phyloP scores from a whole-genome alignment of 257 asterid species.

The Rauvolfia tetraphylla region DNA sequence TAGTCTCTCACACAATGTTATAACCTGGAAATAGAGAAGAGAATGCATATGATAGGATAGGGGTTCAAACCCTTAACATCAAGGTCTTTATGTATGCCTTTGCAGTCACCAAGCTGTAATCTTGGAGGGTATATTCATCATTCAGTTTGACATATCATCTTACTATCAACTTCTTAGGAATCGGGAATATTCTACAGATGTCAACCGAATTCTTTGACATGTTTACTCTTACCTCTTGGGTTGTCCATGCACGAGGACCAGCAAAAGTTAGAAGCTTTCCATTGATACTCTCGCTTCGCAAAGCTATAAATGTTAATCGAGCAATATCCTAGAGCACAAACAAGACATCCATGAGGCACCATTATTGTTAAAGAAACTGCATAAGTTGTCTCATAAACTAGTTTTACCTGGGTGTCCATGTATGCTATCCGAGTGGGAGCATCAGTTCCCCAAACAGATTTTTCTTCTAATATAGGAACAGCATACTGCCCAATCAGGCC shows the following conservation, averaged over 20 bases:
- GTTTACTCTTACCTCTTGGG: slow-evolving; percentile 76
- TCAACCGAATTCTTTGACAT: background rate
- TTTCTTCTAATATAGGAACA: slow-evolving; percentile 94
- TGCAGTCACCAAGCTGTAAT: background rate
- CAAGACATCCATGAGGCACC: slow-evolving; percentile 15
- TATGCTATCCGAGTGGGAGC: slow-evolving; percentile 98
- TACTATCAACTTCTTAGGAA: background rate
- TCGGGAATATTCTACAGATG: background rate
- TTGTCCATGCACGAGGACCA: slow-evolving; percentile 99
- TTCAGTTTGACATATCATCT: background rate
- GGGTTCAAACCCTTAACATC: background rate
- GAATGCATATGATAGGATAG: background rate
- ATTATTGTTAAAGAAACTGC: slow-evolving; percentile 10
- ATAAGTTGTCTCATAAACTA: slow-evolving; percentile 2
- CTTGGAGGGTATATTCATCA: background rate
- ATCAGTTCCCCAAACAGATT: slow-evolving; percentile 99
- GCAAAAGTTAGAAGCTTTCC: slow-evolving; percentile 93
- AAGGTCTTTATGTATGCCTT: background rate
- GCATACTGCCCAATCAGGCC: slow-evolving; percentile 97
- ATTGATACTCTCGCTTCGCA: slow-evolving; percentile 76
- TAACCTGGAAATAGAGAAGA: slow-evolving; percentile 54
- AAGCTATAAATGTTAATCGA: slow-evolving; percentile 84
- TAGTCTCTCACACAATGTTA: slow-evolving; percentile 94
- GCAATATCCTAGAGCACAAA: slow-evolving; percentile 72
- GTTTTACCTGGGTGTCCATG: slow-evolving; percentile 93